Evolutionary conservation across 805 yeast species (phyloP), one percentile per base, ranked within the genome.

Genomic region (Ogataea saltuana): DNA sequence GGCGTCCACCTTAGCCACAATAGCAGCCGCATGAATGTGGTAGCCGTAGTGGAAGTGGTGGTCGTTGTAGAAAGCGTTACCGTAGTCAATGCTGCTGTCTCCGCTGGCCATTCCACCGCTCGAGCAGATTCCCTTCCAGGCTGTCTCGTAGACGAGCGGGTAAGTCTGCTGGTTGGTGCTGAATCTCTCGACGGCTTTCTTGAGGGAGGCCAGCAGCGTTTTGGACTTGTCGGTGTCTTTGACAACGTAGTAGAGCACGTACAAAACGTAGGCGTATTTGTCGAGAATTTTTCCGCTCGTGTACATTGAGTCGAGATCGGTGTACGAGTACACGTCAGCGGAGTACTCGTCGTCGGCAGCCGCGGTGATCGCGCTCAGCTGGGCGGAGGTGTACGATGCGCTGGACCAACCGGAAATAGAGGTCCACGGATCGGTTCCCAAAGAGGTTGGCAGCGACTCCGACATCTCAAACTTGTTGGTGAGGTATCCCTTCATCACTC

Each of bases 281-380:
- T 88, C 95, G 48, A 88, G 69, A 32, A 79, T 72, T 64, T 90
- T 90, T n/a, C 97, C 98, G 10, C 91, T 75, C 21, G 83, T 79
- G 64, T 89, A 89, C 78, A 63, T 74, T 19, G 73, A 73, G 46
- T 72, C 75, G 28, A 72, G 54, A 50, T 75, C 69, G 28, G 70
- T 72, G 69, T 53, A 55, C 1, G 67, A 70, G n/a, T 62, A 62
- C 6, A 73, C 71, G 47, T 75, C 78, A 27, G 63, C 70, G 22
- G 59, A 55, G 25, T 62, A 59, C 32, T 75, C 80, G 15, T 59
- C 45, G 4, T 45, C 50, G 0, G 78, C 77, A 1, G 75, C 53
- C 28, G 51, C 21, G 43, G 51, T 42, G 44, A 61, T 56, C 15
- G 61, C 53, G 1, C 50, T 16, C 16, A 49, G 21, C 34, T 56